Evolutionary conservation across 805 yeast species (phyloP), one percentile per base, ranked within the genome.

Genomic region (Cyberlindnera sargentensis): DNA sequence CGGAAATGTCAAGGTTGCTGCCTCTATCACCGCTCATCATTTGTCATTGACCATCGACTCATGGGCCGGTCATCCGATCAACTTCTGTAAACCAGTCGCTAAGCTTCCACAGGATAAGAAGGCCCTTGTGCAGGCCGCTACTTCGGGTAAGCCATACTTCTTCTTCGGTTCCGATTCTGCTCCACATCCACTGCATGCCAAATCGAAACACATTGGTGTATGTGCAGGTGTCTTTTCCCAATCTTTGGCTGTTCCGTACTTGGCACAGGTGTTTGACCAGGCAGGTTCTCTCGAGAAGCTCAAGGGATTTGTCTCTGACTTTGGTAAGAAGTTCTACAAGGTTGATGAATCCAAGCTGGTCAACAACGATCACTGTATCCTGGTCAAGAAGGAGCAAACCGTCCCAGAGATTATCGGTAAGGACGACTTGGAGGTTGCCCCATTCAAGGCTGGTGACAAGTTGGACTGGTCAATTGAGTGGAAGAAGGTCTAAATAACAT

Each of bases 171-270:
- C 96, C 2, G 99, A 93, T 63, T 87, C 96, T 24, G 99, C 99
- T 29, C 99, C 99, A 26, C 99, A 93, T 62, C 95, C 96, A 6
- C 58, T 86, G 26, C 76, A 76, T 49, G 80, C 80, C 47, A 95
- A 95, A 64, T 72, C 86, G 26, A 82, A 75, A 47, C 88, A 79
- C 52, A 68, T 71, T 32, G 91, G 90, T 24, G 97, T 91, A 15
- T 88, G 97, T 57, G 99, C 99, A n/a, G 99, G 99, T 58, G 96
- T 93, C 7, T 93, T 76, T 65, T 86, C 98, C 2, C 99, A 93
- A 63, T 75, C 86, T 24, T 77, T 77, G 53, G 95, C 84, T 2
- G 64, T 93, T 20, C 71, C 89, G 7, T 93, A 91, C 51, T 67
- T 93, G 27, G 97, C 98, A 3, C 84, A 90, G 62, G 77, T 85